These are phyloP conservation scores for Calonectria henricotiae DNA, from an alignment of 2,329 filamentous ascomycete genomes.

Conservation along the genomic window DNA sequence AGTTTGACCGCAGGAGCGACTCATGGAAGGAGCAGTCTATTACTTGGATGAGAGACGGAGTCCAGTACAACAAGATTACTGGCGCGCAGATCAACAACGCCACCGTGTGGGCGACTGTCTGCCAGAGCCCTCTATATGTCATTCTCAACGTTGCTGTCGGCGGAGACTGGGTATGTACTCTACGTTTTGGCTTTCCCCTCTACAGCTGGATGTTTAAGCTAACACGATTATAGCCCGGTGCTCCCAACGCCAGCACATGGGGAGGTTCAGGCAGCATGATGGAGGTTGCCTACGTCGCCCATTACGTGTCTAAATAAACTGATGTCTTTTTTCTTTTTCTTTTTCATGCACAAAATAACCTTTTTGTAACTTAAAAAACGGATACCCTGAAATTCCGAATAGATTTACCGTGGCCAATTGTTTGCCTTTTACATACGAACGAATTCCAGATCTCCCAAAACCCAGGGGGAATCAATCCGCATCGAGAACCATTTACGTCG, in stretches of 20 bases:
- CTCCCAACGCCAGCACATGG: conserved; percentile 63
- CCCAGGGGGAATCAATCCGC: neutral
- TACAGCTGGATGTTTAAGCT: conserved; percentile 1
- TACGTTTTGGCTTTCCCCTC: neutral
- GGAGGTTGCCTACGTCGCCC: conserved; percentile 65
- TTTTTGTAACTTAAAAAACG: conserved; percentile 14
- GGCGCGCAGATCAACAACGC: conserved; percentile 64
- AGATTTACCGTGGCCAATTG: neutral
- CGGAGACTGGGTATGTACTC: conserved; percentile 66
- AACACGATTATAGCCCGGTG: conserved; percentile 60
- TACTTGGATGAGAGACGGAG: conserved; percentile 67
- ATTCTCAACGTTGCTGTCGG: conserved; percentile 73
- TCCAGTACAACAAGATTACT: conserved; percentile 62
- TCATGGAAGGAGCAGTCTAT: conserved; percentile 68
- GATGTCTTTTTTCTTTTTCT: neutral
- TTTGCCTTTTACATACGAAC: neutral
- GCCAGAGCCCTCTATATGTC: conserved; percentile 67
- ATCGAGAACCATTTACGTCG: neutral
- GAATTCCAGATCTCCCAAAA: neutral
- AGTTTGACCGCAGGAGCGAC: conserved; percentile 65
- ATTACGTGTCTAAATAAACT: conserved; percentile 45
- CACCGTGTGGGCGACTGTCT: conserved; percentile 66
- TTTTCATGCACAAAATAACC: neutral
- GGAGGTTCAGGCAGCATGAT: conserved; percentile 64
- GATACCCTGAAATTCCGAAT: neutral